Conservation (phyloP, 495 filamentous ascomycete genomes). For the Neurospora hispaniola region DNA sequence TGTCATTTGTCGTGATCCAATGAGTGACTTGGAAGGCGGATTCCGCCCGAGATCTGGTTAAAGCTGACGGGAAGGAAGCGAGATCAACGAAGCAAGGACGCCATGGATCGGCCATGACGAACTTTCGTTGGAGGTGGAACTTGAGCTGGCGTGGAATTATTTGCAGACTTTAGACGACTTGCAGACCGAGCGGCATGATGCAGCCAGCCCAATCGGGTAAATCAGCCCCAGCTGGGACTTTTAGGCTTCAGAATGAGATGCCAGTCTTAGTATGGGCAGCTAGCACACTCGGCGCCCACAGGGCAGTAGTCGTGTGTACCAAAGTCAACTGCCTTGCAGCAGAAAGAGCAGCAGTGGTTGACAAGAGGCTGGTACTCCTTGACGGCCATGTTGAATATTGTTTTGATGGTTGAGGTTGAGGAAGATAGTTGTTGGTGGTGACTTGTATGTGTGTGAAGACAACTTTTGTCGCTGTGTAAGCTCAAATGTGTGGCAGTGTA, state of each 20-base stretch:
- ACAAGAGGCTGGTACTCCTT: slow-evolving; percentile 35
- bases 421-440: background rate
- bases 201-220: slow-evolving; percentile 19
- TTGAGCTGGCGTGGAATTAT: background rate
- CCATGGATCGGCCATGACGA: background rate
- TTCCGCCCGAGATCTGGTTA: background rate
- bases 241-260: background rate
- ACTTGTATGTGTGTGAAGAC: background rate
- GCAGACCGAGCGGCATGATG: slow-evolving; percentile 5
- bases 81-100: background rate
- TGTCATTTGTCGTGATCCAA: background rate
- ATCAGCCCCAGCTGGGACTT: background rate
- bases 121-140: background rate
- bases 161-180: background rate
- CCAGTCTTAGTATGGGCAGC: slow-evolving; percentile 31
- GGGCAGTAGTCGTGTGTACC: slow-evolving; percentile 44
- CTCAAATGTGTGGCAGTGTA: background rate
- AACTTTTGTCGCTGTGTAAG: background rate
- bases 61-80: background rate
- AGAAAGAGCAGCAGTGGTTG: slow-evolving; percentile 42
- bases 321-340: slow-evolving; percentile 42
- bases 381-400: slow-evolving; percentile 30
- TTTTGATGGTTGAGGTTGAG: background rate
- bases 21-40: background rate
- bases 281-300: slow-evolving; percentile 28